phyloP scores from a whole-genome alignment of 2,329 filamentous ascomycete genomes.

The Cladosporium colombiae region DNA sequence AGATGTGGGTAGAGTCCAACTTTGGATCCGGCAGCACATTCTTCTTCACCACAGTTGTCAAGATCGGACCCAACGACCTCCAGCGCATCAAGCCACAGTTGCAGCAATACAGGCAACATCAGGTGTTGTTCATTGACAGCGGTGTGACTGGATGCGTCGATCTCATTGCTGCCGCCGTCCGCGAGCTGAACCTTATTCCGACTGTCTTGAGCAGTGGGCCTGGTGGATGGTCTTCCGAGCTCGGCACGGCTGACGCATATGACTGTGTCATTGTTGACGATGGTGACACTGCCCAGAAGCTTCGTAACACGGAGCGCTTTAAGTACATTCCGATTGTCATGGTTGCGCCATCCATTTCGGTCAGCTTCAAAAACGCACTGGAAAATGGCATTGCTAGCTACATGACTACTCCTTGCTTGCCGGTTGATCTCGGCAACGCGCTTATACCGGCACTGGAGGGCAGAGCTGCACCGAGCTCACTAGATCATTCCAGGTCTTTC shows the following conservation, averaged over 20 bases:
- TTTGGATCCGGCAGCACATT: conserved; percentile 91
- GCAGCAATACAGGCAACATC: conserved; percentile 86
- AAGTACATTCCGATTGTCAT: conserved; percentile 97
- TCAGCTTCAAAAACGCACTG: conserved; percentile 88
- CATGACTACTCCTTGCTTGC: conserved; percentile 94
- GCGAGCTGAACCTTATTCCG: conserved; percentile 75
- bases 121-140: conserved; percentile 93
- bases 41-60: conserved; percentile 93
- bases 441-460: conserved; percentile 96
- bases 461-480: conserved; percentile 83
- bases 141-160: conserved; percentile 74
- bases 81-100: conserved; percentile 79
- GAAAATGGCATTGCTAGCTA: conserved; percentile 98
- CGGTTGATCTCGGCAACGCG: conserved; percentile 92
- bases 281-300: conserved; percentile 80
- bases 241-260: conserved; percentile 65
- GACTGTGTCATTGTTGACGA: conserved; percentile 96
- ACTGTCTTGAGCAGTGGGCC: conserved; percentile 76
- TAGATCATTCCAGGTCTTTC: conserved; percentile 92
- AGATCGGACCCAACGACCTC: conserved; percentile 77
- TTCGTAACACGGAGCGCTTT: conserved; percentile 89
- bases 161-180: conserved; percentile 77
- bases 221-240: conserved; percentile 52
- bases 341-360: conserved; percentile 82
- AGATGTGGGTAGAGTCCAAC: conserved; percentile 92